phyloP scores from a whole-genome alignment of 768 basidiomycete species.

The Termitomyces sp. region DNA sequence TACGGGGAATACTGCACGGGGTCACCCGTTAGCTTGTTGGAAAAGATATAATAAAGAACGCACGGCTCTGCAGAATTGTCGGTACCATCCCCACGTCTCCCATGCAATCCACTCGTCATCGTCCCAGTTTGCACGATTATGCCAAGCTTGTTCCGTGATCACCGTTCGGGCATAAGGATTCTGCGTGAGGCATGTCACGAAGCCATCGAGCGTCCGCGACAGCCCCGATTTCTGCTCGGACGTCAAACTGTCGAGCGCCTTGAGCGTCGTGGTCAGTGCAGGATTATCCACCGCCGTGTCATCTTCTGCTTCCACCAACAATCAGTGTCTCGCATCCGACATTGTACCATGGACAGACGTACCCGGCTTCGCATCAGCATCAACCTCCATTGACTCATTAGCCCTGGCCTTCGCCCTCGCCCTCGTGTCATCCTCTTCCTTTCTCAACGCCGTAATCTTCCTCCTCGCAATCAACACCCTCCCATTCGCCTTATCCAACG shows the following conservation, averaged over 20 bases:
- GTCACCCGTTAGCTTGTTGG: neutral
- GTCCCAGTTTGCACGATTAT: constrained; percentile 61
- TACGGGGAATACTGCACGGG: constrained; percentile 67
- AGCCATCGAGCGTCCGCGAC: constrained; percentile 68
- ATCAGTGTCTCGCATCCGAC: neutral
- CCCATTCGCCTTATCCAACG: constrained; percentile 88
- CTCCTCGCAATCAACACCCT: constrained; percentile 73
- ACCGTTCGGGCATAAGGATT: constrained; percentile 49
- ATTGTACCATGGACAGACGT: neutral
- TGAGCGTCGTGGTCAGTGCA: constrained; percentile 62
- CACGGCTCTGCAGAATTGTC: constrained; percentile 81
- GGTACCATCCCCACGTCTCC: constrained; percentile 90
- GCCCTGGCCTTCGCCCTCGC: constrained; percentile 68
- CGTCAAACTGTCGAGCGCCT: constrained; percentile 68
- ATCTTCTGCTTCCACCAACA: constrained; percentile 22
- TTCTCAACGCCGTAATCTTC: constrained; percentile 68
- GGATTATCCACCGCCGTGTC: constrained; percentile 55
- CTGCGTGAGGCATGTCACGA: constrained; percentile 60
- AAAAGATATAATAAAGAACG: constrained; percentile 17
- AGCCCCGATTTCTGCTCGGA: constrained; percentile 73
- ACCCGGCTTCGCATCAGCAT: constrained; percentile 56
- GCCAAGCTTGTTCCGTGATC: constrained; percentile 65
- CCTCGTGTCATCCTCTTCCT: constrained; percentile 84
- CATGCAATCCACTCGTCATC: constrained; percentile 76
- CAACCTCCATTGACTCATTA: constrained; percentile 63